Evolutionary conservation across 2,329 filamentous ascomycete genomes (phyloP), one percentile per base, ranked within the genome.

Genomic region (Coniosporium uncinatum): DNA sequence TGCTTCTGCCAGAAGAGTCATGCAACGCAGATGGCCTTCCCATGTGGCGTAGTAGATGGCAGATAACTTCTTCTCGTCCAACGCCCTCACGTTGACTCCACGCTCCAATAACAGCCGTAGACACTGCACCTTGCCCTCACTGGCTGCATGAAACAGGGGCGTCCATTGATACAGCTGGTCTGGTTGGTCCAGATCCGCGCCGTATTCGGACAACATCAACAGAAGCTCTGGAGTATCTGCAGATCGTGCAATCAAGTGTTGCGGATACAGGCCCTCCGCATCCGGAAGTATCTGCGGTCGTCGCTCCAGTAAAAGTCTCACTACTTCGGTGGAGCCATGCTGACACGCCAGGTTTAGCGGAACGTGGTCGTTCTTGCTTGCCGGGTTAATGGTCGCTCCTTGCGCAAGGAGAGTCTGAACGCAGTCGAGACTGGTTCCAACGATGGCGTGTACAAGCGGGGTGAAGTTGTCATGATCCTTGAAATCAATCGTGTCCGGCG

Each of bases 81-180:
- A 67, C 41, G 89, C 85, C 49, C 82, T 83, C 1, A 85, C 78
- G 53, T 94, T 80, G 3, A 85, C 90, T 5, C 85, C 84, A 47
- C 85, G 79, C 40, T 88, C 79, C 11, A 98, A 72, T 4, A 98
- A 73, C 2, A 83, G 86, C 50, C 88, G 79, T 34, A 98, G 71
- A 55, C 90, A 96, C 20, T 85, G 81, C 2, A 96, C 85, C 57
- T 95, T 94, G 18, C 93, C 93, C 67, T 98, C 93, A 57, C 90
- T 95, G 8, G 93, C 93, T 3, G 93, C 91, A 59, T 98, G 91
- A 43, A 98, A 93, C 4, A 98, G 72, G 0, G 93, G 90, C 2
- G 93, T 97, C 93, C 93, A 98, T 46, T 91, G 88, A 53, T 97
- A 97, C 14, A 98, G 74, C 64, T 95, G 97, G 63, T 98, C 93